Evolutionary conservation across 1,139 yeast genomes (phyloP).

Genomic region (Scheffersomyces cryptocercus): DNA sequence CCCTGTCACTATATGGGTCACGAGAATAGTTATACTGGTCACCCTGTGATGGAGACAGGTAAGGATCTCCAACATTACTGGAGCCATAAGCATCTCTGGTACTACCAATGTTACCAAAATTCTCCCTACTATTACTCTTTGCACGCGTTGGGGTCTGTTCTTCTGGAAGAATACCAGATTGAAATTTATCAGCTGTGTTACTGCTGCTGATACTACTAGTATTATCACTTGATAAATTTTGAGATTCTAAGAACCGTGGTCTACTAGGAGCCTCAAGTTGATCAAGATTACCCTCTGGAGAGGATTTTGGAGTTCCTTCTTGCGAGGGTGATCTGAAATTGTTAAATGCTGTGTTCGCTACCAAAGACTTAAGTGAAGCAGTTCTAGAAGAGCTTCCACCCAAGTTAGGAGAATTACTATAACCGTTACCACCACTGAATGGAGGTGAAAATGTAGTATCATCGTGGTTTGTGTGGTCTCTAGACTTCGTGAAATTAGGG

Average conservation of each 20-base stretch:
- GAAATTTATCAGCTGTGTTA: background rate
- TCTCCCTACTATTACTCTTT: too few species aligned
- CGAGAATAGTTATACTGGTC: too few species aligned
- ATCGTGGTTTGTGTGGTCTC: background rate
- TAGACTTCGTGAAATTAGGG: conserved; percentile 10
- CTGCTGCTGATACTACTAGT: background rate
- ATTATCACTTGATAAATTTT: background rate
- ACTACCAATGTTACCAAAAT: too few species aligned
- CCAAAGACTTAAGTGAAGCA: conserved; percentile 30
- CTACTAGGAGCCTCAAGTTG: too few species aligned
- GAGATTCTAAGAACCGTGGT: background rate
- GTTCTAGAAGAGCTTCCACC: conserved; percentile 4
- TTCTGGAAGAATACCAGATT: background rate
- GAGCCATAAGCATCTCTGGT: background rate
- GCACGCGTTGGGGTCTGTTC: too few species aligned
- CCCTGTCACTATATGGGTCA: background rate
- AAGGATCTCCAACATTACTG: background rate
- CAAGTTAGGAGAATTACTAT: conserved; percentile 10
- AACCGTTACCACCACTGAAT: background rate
- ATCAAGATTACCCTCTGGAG: too few species aligned
- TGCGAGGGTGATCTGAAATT: conserved; percentile 31
- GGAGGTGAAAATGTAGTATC: background rate
- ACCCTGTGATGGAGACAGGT: too few species aligned
- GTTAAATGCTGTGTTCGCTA: conserved; percentile 45
- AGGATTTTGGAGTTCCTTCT: background rate